phyloP scores from a whole-genome alignment of 768 basidiomycete species.

The Dioszegia aurantiaca region DNA sequence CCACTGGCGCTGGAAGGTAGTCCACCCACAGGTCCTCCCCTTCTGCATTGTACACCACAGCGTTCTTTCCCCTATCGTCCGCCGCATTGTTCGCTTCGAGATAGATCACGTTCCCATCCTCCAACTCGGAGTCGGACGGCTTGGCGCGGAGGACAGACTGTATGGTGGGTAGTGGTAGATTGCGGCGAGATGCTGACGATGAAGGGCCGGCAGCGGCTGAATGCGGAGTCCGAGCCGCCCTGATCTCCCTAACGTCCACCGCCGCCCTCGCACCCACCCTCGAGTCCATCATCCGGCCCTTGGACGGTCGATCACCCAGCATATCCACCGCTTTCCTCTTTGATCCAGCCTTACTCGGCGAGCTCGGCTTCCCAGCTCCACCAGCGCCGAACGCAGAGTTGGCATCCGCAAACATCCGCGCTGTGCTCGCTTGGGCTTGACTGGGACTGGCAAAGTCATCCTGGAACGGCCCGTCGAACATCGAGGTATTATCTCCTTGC shows the following conservation, averaged over 20 bases:
- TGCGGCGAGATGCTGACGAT: constrained; percentile 15
- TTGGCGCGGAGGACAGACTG: constrained; percentile 62
- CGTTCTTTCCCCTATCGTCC: constrained; percentile 60
- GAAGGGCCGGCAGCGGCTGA: neutral
- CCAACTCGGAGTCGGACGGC: constrained; percentile 60
- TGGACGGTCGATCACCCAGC: constrained; percentile 1
- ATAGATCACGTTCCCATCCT: constrained; percentile 54
- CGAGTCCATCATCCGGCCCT: constrained; percentile 19
- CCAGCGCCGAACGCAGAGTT: constrained; percentile 31
- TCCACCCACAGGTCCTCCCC: constrained; percentile 78
- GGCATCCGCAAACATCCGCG: constrained; percentile 42
- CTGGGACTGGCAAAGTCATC: constrained; percentile 29
- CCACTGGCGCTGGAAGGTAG: constrained; percentile 71
- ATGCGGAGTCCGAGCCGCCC: constrained; percentile 26
- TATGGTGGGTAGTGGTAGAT: constrained; percentile 63
- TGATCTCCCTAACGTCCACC: constrained; percentile 61
- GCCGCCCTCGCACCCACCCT: constrained; percentile 54
- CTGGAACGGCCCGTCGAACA: constrained; percentile 44
- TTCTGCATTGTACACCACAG: constrained; percentile 65
- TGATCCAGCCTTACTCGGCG: constrained; percentile 1
- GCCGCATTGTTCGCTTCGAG: constrained; percentile 79
- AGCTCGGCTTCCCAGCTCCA: neutral
- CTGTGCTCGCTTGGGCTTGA: constrained; percentile 29
- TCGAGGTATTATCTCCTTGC: constrained; percentile 3
- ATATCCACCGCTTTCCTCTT: constrained; percentile 30